These are phyloP conservation scores for Saussurea involucrata DNA, from an alignment of 129 eudicot genomes.

Conservation along the genomic window DNA sequence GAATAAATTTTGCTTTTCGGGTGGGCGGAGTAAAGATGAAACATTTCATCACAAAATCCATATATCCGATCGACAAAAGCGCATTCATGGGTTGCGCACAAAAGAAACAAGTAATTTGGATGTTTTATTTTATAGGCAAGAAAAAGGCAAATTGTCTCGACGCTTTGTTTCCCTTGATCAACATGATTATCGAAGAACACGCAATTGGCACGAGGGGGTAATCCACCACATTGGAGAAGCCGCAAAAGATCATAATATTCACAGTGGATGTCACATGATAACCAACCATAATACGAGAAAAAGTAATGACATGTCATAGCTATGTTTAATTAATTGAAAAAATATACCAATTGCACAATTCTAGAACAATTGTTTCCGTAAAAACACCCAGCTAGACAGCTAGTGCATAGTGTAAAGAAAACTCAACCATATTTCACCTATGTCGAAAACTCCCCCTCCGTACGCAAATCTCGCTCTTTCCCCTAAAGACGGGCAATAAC, in stretches of 20 bases:
- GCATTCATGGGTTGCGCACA: slow-evolving; percentile 46
- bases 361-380: no score
- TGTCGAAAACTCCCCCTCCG: no score
- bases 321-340: no score
- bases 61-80: slow-evolving; percentile 43
- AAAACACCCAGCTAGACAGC: no score
- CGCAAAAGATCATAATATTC: slow-evolving; percentile 59
- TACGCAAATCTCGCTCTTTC: no score
- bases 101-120: slow-evolving; percentile 44
- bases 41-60: slow-evolving; percentile 45
- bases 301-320: no score
- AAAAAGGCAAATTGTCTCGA: slow-evolving; percentile 50
- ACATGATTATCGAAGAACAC: slow-evolving; percentile 55
- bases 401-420: no score
- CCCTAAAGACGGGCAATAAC: no score
- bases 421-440: no score
- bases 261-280: slow-evolving; percentile 54
- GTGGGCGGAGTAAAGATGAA: no score
- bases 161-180: slow-evolving; percentile 59
- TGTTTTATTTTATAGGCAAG: slow-evolving; percentile 47
- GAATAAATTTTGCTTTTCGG: no score
- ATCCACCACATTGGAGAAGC: slow-evolving; percentile 57
- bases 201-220: slow-evolving; percentile 55
- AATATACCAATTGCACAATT: no score
- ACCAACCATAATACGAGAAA: neutral